These are phyloP conservation scores for Canavalia ensiformis DNA, from an alignment of 306 rosid species.

Conservation along the genomic window DNA sequence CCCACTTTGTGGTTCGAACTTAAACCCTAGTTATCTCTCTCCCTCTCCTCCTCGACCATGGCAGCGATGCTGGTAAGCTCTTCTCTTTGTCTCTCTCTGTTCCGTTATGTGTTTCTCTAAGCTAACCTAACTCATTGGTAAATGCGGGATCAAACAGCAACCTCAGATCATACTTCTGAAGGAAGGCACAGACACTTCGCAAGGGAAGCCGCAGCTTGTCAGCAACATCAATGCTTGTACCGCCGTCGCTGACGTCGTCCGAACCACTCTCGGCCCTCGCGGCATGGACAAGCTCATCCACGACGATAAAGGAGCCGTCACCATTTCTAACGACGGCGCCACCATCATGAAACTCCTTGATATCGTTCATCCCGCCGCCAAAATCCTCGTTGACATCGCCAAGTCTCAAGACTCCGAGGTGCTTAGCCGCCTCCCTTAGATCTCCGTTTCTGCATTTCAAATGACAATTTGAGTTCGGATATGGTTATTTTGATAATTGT, in stretches of 20 bases:
- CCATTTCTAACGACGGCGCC: conserved; percentile 98
- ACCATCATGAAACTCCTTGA: conserved; percentile 98
- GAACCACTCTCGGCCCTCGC: conserved; percentile 92
- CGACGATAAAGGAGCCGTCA: conserved; percentile 86
- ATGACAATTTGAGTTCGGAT: background rate
- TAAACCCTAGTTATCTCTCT: conserved; percentile 63
- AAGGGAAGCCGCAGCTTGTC: conserved; percentile 90
- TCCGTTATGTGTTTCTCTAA: background rate
- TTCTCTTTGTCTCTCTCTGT: conserved; percentile 21
- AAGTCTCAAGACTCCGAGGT: conserved; percentile 99
- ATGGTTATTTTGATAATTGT: background rate
- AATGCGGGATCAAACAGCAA: conserved; percentile 75
- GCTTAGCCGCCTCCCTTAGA: background rate
- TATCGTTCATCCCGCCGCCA: conserved; percentile 95
- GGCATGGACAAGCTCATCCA: conserved; percentile 99
- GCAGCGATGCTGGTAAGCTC: conserved; percentile 82
- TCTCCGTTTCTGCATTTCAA: background rate
- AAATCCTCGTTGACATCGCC: conserved; percentile 95
- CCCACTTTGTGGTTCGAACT: conserved; percentile 4
- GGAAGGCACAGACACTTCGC: conserved; percentile 98
- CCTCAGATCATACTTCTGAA: conserved; percentile 96
- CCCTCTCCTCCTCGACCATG: conserved; percentile 65
- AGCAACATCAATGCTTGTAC: conserved; percentile 99
- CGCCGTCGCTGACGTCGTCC: conserved; percentile 92
- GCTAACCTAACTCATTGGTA: conserved; percentile 34